These are phyloP conservation scores for Rhizopogon rudus DNA, from an alignment of 768 basidiomycete genomes.

Conservation along the genomic window DNA sequence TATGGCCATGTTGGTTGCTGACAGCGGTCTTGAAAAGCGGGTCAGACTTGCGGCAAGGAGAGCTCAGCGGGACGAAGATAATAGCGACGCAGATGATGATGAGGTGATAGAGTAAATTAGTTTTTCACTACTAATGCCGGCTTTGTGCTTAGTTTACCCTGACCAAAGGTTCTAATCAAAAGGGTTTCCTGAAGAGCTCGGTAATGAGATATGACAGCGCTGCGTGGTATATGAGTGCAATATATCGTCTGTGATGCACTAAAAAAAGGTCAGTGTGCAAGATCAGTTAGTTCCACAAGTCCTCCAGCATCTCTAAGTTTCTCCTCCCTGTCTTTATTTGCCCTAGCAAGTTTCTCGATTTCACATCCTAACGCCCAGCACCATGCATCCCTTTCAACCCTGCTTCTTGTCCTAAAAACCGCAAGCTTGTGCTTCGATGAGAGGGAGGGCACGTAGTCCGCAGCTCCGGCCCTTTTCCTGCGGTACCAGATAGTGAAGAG, in stretches of 20 bases:
- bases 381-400: conserved; percentile 91
- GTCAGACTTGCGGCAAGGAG: conserved; percentile 57
- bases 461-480: conserved; percentile 24
- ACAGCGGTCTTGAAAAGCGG: conserved; percentile 59
- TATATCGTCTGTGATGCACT: background rate
- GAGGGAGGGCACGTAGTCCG: conserved; percentile 39
- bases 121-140: background rate
- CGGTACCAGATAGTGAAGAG: conserved; percentile 79
- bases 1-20: conserved; percentile 41
- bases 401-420: conserved; percentile 72
- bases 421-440: conserved; percentile 55
- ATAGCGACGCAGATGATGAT: conserved; percentile 36
- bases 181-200: background rate
- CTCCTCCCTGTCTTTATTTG: conserved; percentile 58
- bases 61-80: conserved; percentile 35
- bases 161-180: background rate
- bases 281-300: conserved; percentile 30
- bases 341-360: conserved; percentile 75
- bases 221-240: background rate
- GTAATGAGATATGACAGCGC: background rate
- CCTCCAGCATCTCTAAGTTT: conserved; percentile 61
- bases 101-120: conserved; percentile 50
- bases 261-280: background rate
- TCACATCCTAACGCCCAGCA: conserved; percentile 91
- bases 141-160: background rate